phyloP scores from a whole-genome alignment of 305 asterid species.

The Rubia peregrina region DNA sequence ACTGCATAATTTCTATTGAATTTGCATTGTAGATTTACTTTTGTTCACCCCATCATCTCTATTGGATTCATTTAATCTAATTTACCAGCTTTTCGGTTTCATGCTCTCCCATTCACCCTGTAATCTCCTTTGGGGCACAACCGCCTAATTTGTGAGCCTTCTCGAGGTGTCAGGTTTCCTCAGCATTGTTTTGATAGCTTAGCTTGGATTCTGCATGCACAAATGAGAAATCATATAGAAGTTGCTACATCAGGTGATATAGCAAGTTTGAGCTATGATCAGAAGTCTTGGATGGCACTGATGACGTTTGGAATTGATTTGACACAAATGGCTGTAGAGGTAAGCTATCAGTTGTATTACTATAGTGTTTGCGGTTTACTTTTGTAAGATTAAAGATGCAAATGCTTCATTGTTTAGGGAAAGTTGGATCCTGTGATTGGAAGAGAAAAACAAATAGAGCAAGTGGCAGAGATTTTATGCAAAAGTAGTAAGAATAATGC shows the following conservation, averaged over 20 bases:
- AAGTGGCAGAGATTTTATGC: slow-evolving; percentile 18
- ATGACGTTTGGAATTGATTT: slow-evolving; percentile 7
- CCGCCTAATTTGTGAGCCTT: neutral
- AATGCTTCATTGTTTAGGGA: slow-evolving; percentile 13
- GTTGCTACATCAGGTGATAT: neutral
- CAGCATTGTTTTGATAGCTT: too few species aligned
- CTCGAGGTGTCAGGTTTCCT: neutral
- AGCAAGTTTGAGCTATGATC: neutral
- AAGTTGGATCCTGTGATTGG: slow-evolving; percentile 36
- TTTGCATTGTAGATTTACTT: too few species aligned
- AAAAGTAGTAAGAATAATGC: slow-evolving; percentile 20
- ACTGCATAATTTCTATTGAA: neutral
- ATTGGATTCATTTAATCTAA: neutral
- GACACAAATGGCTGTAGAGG: slow-evolving; percentile 13
- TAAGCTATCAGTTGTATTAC: neutral
- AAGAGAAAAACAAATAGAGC: slow-evolving; percentile 21
- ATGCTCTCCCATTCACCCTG: neutral
- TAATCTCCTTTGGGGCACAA: neutral
- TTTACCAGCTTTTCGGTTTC: neutral
- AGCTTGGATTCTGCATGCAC: too few species aligned
- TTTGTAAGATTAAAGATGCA: neutral
- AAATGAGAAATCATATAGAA: too few species aligned
- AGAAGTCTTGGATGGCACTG: neutral
- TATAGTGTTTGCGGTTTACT: neutral
- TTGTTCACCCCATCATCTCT: neutral